These are phyloP conservation scores for Sclerotinia glacialis DNA, from an alignment of 2,329 filamentous ascomycete genomes.

Conservation along the genomic window DNA sequence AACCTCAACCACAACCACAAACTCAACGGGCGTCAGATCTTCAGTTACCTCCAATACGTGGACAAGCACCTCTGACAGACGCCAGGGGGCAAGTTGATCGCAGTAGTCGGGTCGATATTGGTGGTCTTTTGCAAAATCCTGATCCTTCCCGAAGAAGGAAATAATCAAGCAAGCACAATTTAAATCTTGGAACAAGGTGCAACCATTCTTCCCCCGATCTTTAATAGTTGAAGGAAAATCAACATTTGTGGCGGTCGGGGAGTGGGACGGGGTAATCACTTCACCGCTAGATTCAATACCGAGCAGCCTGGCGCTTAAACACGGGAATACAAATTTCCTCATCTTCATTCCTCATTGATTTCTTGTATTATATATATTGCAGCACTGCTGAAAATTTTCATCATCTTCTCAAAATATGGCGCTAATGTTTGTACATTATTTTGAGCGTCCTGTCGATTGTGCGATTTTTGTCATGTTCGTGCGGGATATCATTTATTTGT, in stretches of 20 bases:
- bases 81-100: conserved; percentile 49
- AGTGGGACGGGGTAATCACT: neutral
- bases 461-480: neutral
- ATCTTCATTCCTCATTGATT: neutral
- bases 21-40: conserved; percentile 43
- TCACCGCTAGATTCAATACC: conserved; percentile 2
- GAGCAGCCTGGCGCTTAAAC: neutral
- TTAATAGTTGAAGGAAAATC: neutral
- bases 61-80: conserved; percentile 33
- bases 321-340: neutral
- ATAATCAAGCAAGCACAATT: neutral
- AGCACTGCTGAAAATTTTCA: neutral
- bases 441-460: neutral
- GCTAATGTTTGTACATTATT: conserved; percentile 11
- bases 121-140: conserved; percentile 58
- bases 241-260: neutral
- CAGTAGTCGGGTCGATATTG: conserved; percentile 56
- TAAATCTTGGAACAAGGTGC: neutral
- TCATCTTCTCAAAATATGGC: neutral
- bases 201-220: neutral
- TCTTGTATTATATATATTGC: conserved; percentile 18
- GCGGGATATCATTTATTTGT: neutral
- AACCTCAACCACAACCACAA: conserved; percentile 42
- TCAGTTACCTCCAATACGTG: conserved; percentile 45
- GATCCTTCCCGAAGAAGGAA: conserved; percentile 38